Evolutionary conservation across 495 filamentous ascomycete species (phyloP), one percentile per base, ranked within the genome.

Genomic region (Lophium mytilinum): DNA sequence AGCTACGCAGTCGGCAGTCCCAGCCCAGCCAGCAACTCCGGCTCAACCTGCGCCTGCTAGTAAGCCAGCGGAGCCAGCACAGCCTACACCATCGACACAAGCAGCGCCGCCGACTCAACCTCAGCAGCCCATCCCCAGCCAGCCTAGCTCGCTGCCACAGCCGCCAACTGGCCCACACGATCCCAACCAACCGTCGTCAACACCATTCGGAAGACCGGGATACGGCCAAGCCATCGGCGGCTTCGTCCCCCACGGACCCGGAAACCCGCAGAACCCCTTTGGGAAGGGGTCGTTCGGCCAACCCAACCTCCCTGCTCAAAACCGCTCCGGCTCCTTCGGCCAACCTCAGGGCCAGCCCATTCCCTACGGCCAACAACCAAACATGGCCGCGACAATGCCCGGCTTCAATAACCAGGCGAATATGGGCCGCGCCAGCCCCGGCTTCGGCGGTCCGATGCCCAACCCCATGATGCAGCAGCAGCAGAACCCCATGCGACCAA

Each of bases 361-460:
- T 1, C 36, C 48, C n/a, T 47, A 21, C 35, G 7, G 41, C 35
- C 48, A 43, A 46, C 12, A 34, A 30, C 40, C 51, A 52, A 50
- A 15, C 37, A 9, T 39, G 39, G n/a, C 52, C 36, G 10, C 21
- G 19, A 10, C 5, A 11, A 12, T 51, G 46, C 37, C 51, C 35
- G 21, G 24, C 41, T 18, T 35, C 4, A 40, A 33, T 10, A 15
- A 9, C 24, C 24, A 37, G 1, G 50, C 52, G 24, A 42, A 51
- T 9, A 14, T 30, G 6, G 47, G 43, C 19, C 19, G 36, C 15
- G 61, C 52, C 11, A 40, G 55, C n/a, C 61, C 61, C 14, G 57
- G 53, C 36, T 60, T 64, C 33, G 40, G 37, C 21, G 52, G 21
- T 9, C 33, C 36, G 14, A 48, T 48, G 21, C 15, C 45, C 4